phyloP scores from a whole-genome alignment of 2,329 filamentous ascomycete species.

The Neospermospora avenae region DNA sequence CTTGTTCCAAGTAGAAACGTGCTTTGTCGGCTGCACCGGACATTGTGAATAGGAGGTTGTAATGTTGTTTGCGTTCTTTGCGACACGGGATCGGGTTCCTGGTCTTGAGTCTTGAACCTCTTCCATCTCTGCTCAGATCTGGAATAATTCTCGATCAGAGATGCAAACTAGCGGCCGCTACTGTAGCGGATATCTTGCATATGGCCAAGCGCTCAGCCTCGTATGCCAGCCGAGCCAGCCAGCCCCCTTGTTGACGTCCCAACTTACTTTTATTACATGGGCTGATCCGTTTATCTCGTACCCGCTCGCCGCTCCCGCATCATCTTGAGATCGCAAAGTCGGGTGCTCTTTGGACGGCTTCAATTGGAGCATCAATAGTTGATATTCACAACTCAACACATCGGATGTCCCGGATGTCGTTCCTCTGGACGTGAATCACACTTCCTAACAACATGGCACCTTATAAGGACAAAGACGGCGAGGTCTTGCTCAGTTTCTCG shows the following conservation, averaged over 20 bases:
- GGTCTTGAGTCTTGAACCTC: not conserved
- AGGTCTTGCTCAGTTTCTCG: conserved; percentile 63
- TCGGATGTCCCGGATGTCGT: conserved; percentile 29
- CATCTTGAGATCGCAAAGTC: not conserved
- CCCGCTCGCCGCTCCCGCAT: not conserved
- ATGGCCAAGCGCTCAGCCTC: not conserved
- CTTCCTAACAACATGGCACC: conserved; percentile 39
- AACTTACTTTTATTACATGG: not conserved
- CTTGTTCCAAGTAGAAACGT: conserved; percentile 89
- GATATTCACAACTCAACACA: conserved; percentile 13
- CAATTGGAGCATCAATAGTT: conserved; percentile 12
- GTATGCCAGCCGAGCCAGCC: not conserved
- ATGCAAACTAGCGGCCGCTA: not conserved
- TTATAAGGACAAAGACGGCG: conserved; percentile 60
- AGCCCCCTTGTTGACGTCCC: not conserved
- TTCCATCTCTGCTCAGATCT: not conserved
- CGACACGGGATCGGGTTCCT: not conserved
- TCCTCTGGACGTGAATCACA: conserved; percentile 32
- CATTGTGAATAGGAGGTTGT: conserved; percentile 48
- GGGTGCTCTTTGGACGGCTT: not conserved
- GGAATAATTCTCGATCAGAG: not conserved
- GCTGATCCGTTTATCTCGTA: not conserved
- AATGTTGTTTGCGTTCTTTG: not conserved
- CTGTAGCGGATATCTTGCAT: not conserved
- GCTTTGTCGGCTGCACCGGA: conserved; percentile 87